Evolutionary conservation across 2,329 filamentous ascomycete genomes (phyloP).

Genomic region (Colletotrichum karsti): DNA sequence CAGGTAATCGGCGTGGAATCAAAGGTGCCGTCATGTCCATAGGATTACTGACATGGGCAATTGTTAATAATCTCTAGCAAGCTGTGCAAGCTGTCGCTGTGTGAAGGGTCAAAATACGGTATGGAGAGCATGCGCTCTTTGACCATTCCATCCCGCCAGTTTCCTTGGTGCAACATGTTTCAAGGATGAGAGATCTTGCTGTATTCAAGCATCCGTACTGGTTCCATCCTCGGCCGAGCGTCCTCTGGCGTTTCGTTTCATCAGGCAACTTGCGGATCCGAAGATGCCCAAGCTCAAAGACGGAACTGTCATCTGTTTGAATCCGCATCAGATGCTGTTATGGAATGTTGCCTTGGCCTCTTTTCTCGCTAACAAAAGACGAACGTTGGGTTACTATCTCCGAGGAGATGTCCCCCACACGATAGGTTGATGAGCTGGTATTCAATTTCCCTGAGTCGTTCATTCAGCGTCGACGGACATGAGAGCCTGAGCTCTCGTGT

Average conservation of each 20-base stretch:
- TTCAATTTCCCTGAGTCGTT: background rate
- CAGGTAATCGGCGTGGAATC: background rate
- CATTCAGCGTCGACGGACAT: background rate
- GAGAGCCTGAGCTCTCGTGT: background rate
- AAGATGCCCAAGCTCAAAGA: background rate
- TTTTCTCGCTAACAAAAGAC: background rate
- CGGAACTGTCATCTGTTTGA: background rate
- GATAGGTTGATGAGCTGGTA: background rate
- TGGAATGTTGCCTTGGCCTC: background rate
- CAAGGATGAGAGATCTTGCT: background rate
- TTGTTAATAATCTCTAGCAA: background rate
- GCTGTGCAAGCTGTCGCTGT: conserved; percentile 4
- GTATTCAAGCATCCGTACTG: background rate
- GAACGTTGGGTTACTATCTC: background rate
- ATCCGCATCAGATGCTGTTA: background rate
- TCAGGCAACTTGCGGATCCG: background rate
- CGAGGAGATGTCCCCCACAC: background rate
- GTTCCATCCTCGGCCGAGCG: background rate
- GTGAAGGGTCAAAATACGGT: background rate
- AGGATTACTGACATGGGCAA: too few species aligned
- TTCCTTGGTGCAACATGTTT: background rate
- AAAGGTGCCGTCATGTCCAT: background rate
- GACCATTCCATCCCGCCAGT: background rate
- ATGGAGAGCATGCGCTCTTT: background rate
- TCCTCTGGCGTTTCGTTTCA: background rate